phyloP scores from a whole-genome alignment of 2,329 filamentous ascomycete species.

The Pyricularia grisea region DNA sequence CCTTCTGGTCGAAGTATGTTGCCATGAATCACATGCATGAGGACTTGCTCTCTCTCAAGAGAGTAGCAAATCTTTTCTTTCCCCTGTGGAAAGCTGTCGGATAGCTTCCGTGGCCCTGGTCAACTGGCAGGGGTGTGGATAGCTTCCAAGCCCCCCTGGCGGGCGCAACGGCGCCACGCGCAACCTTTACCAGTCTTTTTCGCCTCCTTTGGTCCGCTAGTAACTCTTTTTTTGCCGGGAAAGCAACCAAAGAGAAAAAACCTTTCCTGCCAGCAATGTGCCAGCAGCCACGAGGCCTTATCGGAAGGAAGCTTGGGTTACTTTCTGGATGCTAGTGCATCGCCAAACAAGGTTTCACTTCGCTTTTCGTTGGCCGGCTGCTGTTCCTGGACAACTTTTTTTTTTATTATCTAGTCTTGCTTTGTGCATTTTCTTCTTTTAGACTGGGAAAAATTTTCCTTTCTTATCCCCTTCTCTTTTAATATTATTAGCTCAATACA shows the following conservation, averaged over 20 bases:
- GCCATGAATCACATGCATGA: neutral
- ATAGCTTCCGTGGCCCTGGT: neutral
- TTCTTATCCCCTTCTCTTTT: too few relatives aligned
- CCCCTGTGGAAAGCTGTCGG: neutral
- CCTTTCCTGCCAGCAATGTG: neutral
- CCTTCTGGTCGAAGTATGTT: neutral
- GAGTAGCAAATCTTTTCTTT: neutral
- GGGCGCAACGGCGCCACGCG: constrained; percentile 1
- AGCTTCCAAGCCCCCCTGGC: neutral
- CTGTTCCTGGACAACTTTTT: neutral
- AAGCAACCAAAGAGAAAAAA: neutral
- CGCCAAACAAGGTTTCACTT: neutral
- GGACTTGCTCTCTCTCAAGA: neutral
- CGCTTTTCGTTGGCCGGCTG: neutral
- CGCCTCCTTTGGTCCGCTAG: neutral
- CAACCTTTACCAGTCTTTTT: neutral
- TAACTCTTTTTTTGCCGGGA: neutral
- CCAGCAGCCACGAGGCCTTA: neutral
- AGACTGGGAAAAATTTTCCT: neutral
- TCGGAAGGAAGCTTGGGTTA: neutral
- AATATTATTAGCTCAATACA: neutral
- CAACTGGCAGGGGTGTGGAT: neutral
- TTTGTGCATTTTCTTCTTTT: neutral
- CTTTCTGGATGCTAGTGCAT: neutral
- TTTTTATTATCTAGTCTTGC: too few relatives aligned